phyloP scores from a whole-genome alignment of 495 filamentous ascomycete genomes.

The Symbiotaphrina buchneri region DNA sequence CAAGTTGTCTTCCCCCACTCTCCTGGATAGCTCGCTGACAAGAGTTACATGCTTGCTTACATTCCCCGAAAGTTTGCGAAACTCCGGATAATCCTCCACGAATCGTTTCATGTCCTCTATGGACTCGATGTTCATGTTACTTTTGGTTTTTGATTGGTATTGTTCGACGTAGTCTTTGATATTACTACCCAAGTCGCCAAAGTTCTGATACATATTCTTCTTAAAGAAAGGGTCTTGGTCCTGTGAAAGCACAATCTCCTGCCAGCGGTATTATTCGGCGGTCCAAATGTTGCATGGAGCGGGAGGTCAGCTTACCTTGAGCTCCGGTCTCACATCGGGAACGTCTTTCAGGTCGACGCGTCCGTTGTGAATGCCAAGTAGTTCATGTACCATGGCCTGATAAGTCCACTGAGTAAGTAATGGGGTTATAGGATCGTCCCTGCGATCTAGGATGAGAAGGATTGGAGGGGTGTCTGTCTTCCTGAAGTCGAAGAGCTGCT shows the following conservation, averaged over 20 bases:
- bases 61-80: conserved; percentile 87
- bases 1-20: conserved; percentile 62
- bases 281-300: background rate
- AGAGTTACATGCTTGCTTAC: conserved; percentile 96
- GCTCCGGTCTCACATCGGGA: conserved; percentile 71
- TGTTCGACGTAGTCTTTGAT: conserved; percentile 98
- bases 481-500: conserved; percentile 91
- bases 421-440: conserved; percentile 93
- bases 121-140: conserved; percentile 81
- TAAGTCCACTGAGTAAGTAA: conserved; percentile 96
- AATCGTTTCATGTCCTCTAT: conserved; percentile 98
- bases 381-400: conserved; percentile 95
- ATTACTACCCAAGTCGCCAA: conserved; percentile 88
- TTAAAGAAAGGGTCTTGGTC: conserved; percentile 99
- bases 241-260: conserved; percentile 84
- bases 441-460: conserved; percentile 69
- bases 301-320: conserved; percentile 24
- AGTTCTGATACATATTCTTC: conserved; percentile 99
- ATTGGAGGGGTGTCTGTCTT: conserved; percentile 90
- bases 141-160: conserved; percentile 87
- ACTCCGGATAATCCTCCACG: conserved; percentile 96
- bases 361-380: conserved; percentile 83
- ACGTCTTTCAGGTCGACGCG: conserved; percentile 71
- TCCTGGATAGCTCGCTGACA: conserved; percentile 75
- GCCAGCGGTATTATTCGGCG: background rate